Evolutionary conservation across 495 filamentous ascomycete species (phyloP), one percentile per base, ranked within the genome.

Genomic region (Podospora didyma): DNA sequence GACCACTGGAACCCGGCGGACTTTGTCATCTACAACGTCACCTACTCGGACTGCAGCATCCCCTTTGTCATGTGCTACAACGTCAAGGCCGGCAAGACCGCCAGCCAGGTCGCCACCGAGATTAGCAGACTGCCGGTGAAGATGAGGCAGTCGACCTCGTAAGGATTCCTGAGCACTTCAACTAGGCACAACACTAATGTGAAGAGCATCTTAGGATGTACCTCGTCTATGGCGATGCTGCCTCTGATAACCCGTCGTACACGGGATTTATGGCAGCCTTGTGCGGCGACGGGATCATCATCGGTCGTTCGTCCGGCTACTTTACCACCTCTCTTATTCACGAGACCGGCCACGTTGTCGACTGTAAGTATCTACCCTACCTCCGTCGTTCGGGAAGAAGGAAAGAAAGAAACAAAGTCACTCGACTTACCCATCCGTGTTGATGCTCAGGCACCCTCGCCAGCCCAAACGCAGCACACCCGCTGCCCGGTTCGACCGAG

Each of bases 291-390:
- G 59, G 59, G 11, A 23, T 57, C 20, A 56, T 61, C 46, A 34
- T 61, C 17, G 59, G 59, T 12, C 53, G 53, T 19, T 45, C 19
- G 49, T 24, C 2, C 2, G 59, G 22, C 12, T 61, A 57, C 34
- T 61, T 61, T 49, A 31, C 50, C 14, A 50, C 59, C 26, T 45
- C 59, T 10, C 53, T 61, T 3, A n/a, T 61, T 7, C 59, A 61
- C 39, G 59, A 61, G 45, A 20, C 49, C 24, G 45, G 41, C 44
- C 59, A 61, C 45, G 23, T 28, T 0, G 24, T 50, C 41, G 59
- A 61, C 59, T 20, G 41, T 5, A 57, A 23, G 22, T 10, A 17
- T n/a, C 26, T 23, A 31, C 22, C 23, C 23, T 10, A 42, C n/a
- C n/a, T n/a, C n/a, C n/a, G n/a, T n/a, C n/a, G 22, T 1, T 23